A percentile compares a stretch with the other conserved stretches of the same genome.
phyloP scores from a whole-genome alignment of 139 green algal species.

The Spirogloea muscicola region DNA sequence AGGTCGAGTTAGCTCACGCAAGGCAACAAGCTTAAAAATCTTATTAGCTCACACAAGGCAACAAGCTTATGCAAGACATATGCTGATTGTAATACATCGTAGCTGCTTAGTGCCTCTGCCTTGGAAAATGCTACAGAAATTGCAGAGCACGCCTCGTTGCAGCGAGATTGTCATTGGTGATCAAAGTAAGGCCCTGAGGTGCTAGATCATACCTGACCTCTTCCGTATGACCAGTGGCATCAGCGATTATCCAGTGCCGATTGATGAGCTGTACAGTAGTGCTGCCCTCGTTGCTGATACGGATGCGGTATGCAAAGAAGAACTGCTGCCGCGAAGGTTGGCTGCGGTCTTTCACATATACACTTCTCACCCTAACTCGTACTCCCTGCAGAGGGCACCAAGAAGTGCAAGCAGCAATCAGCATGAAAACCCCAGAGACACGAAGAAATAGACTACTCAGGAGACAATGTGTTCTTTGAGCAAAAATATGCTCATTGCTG shows the following conservation, averaged over 20 bases:
- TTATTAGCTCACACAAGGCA: too few species aligned
- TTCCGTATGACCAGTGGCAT: constrained; percentile 56
- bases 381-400: constrained; percentile 44
- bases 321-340: constrained; percentile 47
- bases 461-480: too few species aligned
- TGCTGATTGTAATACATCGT: too few species aligned
- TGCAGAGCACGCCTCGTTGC: too few species aligned
- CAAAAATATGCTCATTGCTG: too few species aligned
- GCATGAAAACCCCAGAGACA: too few species aligned
- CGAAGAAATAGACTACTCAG: too few species aligned
- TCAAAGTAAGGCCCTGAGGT: background rate
- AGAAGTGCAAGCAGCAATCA: too few species aligned
- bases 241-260: constrained; percentile 61
- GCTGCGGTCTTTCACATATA: constrained; percentile 56
- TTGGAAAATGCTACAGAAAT: too few species aligned
- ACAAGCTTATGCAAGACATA: too few species aligned
- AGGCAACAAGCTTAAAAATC: too few species aligned
- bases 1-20: constrained; percentile 14
- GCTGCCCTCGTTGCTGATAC: constrained; percentile 50
- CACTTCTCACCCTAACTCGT: constrained; percentile 51
- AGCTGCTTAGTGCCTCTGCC: too few species aligned
- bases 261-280: constrained; percentile 53
- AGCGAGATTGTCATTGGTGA: constrained; percentile 15
- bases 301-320: constrained; percentile 63
- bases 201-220: constrained; percentile 59